A percentile compares a stretch with the other conserved stretches of the same genome.
Conservation (phyloP, 805 yeast genomes). For the Saccharomycopsis microspora region DNA sequence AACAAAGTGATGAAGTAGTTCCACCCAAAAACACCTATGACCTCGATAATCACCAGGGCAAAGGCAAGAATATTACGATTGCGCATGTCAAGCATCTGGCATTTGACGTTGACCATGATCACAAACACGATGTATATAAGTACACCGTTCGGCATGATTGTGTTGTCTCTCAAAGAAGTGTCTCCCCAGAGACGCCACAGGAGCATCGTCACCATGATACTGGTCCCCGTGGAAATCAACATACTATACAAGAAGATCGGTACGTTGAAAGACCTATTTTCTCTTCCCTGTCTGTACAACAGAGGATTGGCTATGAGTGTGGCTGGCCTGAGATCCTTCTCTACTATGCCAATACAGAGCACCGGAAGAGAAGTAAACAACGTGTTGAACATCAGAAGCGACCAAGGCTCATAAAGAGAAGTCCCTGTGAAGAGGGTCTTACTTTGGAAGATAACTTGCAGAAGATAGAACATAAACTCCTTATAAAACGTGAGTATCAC, state of each 20-base stretch:
- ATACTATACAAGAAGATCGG: slow-evolving; percentile 68
- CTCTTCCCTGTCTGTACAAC: slow-evolving; percentile 66
- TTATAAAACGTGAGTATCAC: slow-evolving; percentile 91
- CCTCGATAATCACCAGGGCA: slow-evolving; percentile 57
- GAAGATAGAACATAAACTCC: slow-evolving; percentile 78
- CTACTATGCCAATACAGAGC: slow-evolving; percentile 88
- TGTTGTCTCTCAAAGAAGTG: slow-evolving; percentile 55
- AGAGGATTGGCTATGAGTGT: slow-evolving; percentile 90
- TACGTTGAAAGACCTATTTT: slow-evolving; percentile 63
- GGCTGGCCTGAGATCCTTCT: slow-evolving; percentile 79
- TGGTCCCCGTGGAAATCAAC: slow-evolving; percentile 59
- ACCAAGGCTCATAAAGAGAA: slow-evolving; percentile 90
- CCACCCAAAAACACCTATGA: slow-evolving; percentile 83
- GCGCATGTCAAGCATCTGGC: slow-evolving; percentile 71
- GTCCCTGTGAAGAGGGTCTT: slow-evolving; percentile 86
- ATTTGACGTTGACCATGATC: slow-evolving; percentile 62
- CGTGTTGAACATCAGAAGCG: slow-evolving; percentile 94
- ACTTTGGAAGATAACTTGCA: slow-evolving; percentile 82
- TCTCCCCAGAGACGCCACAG: slow-evolving; percentile 64
- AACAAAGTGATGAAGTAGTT: slow-evolving; percentile 61
- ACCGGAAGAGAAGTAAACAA: slow-evolving; percentile 90
- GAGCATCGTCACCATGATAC: slow-evolving; percentile 59
- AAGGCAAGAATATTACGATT: slow-evolving; percentile 60
- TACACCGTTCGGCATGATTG: slow-evolving; percentile 75
- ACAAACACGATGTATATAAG: slow-evolving; percentile 63